A percentile compares a stretch with the other conserved stretches of the same genome.
phyloP scores from a whole-genome alignment of 2,329 filamentous ascomycete genomes.

The Drechslerella stenobrocha region DNA sequence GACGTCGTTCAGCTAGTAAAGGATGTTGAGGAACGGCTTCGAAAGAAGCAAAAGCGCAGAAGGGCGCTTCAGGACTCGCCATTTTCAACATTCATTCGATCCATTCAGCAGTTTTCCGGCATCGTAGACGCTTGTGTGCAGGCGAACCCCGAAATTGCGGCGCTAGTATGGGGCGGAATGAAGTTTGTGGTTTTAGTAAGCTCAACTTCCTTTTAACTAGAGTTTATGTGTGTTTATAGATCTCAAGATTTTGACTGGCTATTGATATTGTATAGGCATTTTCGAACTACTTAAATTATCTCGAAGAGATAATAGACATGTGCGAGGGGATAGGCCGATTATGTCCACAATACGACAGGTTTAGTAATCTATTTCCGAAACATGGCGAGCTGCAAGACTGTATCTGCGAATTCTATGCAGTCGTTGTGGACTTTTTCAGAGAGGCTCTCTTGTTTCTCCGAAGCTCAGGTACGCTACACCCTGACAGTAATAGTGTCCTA shows the following conservation, averaged over 20 bases:
- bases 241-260: conserved; percentile 2
- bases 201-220: conserved; percentile 5
- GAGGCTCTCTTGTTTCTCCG: conserved; percentile 53
- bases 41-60: conserved; percentile 33
- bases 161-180: conserved; percentile 58
- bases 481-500: conserved; percentile 24
- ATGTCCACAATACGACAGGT: conserved; percentile 40
- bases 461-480: conserved; percentile 52
- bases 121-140: conserved; percentile 56
- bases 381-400: conserved; percentile 55
- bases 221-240: background rate
- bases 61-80: conserved; percentile 13
- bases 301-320: conserved; percentile 27
- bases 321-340: conserved; percentile 35
- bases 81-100: conserved; percentile 54
- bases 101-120: conserved; percentile 55
- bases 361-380: conserved; percentile 54
- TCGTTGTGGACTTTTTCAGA: conserved; percentile 55
- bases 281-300: conserved; percentile 25
- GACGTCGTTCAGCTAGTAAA: conserved; percentile 28
- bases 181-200: conserved; percentile 56
- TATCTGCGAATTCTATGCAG: conserved; percentile 55
- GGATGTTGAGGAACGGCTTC: conserved; percentile 21
- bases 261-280: conserved; percentile 27
- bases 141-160: conserved; percentile 56